Evolutionary conservation across 192 early-diverging fungal genomes (phyloP), one percentile per base, ranked within the genome.

Genomic region (Umbelopsis ramanniana): DNA sequence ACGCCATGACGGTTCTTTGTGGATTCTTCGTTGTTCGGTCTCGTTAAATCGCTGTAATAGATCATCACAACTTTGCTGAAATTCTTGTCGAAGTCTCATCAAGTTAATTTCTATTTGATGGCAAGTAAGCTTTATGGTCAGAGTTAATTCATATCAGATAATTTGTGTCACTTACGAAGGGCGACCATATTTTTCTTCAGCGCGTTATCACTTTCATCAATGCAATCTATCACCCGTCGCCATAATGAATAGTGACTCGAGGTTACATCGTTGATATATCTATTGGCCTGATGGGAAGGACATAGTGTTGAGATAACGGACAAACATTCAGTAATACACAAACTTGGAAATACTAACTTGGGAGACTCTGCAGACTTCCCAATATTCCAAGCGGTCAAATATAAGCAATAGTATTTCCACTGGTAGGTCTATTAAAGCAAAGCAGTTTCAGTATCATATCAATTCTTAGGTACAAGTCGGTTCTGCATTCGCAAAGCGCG

Each of bases 191-290:
- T 63, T 14, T 63, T 63, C 33, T 63, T 63, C 33, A 63, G 14
- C 33, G 57, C 57, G 17, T 63, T 63, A 17, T 63, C 57, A 35
- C 57, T 63, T 33, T 63, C 57, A 19, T 63, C 57, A 33, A 63
- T 63, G 7, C 57, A 38, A 17, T 63, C 57, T 14, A 63, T 63
- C 4, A 63, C 57, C n/a, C 57, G 57, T 63, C 57, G 57, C 57
- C 57, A 63, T 63, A 63, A n/a, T 63, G 57, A 63, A n/a, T 63
- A 63, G 33, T 63, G 57, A n/a, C 57, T 63, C 1, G 57, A 63
- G 7, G 57, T 63, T 17, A 63, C 57, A 35, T 63, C 57, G 57
- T 63, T 63, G 11, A 63, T 63, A 37, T 63, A 63, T 63, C 57
- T 22, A 63, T 63, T 63, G 10, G 57, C 57, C 57, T 63, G 19